Percentiles rank a stretch among this genome's conserved stretches.
Evolutionary conservation across 306 rosid species (phyloP).

Genomic region (Macrotyloma uniflorum): DNA sequence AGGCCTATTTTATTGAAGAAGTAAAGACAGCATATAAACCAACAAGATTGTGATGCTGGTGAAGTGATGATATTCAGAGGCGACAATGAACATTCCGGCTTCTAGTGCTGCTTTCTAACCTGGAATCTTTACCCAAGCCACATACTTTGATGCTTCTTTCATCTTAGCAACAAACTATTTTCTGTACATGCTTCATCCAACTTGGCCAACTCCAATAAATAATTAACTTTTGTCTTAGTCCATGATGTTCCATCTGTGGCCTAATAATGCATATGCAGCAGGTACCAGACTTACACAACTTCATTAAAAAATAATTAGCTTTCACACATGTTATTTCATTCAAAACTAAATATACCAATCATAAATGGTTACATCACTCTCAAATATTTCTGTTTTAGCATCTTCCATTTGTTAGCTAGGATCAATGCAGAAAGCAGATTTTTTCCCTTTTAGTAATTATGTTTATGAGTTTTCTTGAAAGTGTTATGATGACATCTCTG

Average conservation of each 20-base stretch:
- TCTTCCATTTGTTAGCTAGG: not conserved
- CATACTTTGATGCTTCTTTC: slow-evolving; percentile 11
- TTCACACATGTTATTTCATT: not conserved
- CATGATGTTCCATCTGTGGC: not conserved
- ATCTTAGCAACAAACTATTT: not conserved
- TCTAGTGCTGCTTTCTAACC: slow-evolving; percentile 4
- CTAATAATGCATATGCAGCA: not conserved
- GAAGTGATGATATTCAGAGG: not conserved
- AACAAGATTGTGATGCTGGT: not conserved
- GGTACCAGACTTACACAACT: not conserved
- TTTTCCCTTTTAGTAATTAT: too few relatives aligned
- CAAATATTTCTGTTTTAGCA: not conserved
- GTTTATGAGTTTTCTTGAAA: too few relatives aligned
- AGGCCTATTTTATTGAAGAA: not conserved
- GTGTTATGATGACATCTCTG: too few relatives aligned
- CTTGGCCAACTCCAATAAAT: not conserved
- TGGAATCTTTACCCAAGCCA: slow-evolving; percentile 15
- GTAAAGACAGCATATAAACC: not conserved
- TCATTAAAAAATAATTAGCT: too few relatives aligned
- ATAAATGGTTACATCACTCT: not conserved
- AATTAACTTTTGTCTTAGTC: not conserved
- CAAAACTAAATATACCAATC: not conserved
- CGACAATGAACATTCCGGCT: not conserved
- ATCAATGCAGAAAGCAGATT: too few relatives aligned
- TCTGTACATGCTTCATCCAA: not conserved